These are phyloP conservation scores for Hanseniaspora opuntiae DNA, from an alignment of 805 yeast genomes.

Conservation along the genomic window DNA sequence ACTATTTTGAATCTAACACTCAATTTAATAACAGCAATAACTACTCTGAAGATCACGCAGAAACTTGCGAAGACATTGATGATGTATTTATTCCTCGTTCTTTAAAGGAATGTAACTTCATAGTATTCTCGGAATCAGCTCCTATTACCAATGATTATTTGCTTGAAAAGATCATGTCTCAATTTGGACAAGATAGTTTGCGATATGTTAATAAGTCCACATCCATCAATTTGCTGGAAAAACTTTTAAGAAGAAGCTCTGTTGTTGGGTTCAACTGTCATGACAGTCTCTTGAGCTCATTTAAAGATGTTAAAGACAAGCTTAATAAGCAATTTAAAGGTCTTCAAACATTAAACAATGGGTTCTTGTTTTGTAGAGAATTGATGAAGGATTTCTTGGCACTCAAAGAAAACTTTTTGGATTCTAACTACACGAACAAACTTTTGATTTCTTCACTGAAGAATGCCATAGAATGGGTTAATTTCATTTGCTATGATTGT, in stretches of 20 bases:
- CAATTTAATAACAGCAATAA: background rate
- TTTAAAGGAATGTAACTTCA: conserved; percentile 37
- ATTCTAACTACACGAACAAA: conserved; percentile 41
- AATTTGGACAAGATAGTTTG: conserved; percentile 42
- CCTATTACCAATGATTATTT: conserved; percentile 41
- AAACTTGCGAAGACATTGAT: conserved; percentile 28
- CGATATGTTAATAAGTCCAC: conserved; percentile 51
- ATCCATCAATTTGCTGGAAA: conserved; percentile 58
- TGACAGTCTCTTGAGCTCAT: conserved; percentile 49
- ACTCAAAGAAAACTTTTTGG: conserved; percentile 47
- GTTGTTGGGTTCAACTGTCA: conserved; percentile 56
- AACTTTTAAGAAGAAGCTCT: conserved; percentile 53
- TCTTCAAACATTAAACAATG: conserved; percentile 63
- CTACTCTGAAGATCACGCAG: background rate
- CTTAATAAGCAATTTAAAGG: conserved; percentile 49
- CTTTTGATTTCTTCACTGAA: conserved; percentile 61
- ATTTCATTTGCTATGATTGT: conserved; percentile 88
- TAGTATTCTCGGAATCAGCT: conserved; percentile 61
- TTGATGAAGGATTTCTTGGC: conserved; percentile 52
- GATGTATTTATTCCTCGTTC: conserved; percentile 25
- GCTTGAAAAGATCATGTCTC: conserved; percentile 39
- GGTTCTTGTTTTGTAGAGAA: conserved; percentile 68
- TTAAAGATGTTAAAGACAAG: conserved; percentile 35
- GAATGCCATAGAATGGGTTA: conserved; percentile 78
- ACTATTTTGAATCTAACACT: background rate